phyloP scores from a whole-genome alignment of 2,329 filamentous ascomycete species.

The Monosporascus sp. region DNA sequence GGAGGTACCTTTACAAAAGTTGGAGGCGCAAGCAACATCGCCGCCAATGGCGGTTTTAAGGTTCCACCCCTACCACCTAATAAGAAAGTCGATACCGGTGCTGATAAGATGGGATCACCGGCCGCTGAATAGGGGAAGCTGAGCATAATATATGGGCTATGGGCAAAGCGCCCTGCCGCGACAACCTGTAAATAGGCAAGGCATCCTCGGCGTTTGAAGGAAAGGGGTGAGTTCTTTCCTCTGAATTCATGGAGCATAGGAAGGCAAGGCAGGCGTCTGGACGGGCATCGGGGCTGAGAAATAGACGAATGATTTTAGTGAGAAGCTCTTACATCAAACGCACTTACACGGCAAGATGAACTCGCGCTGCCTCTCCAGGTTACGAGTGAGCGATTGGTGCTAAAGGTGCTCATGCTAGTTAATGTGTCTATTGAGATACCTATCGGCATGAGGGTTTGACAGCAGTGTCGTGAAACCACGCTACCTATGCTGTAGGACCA shows the following conservation, averaged over 20 bases:
- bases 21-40: constrained; percentile 36
- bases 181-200: neutral
- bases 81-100: constrained; percentile 68
- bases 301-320: neutral
- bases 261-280: neutral
- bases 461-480: no score
- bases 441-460: no score
- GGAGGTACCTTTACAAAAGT: constrained; percentile 95
- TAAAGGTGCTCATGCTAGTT: no score
- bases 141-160: neutral
- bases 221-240: neutral
- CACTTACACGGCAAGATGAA: no score
- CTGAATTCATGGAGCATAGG: neutral
- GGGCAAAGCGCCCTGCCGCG: no score
- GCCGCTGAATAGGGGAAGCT: constrained; percentile 17
- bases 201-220: neutral
- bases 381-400: no score
- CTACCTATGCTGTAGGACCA: neutral
- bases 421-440: no score
- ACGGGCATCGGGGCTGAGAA: neutral
- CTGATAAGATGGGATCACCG: constrained; percentile 42
- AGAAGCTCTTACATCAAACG: no score
- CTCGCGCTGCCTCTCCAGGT: no score
- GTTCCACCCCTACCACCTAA: constrained; percentile 67
- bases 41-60: constrained; percentile 65